Evolutionary conservation across 352 stramenopile genomes (phyloP).

Genomic region (Phytopythium cucurbitacearum): DNA sequence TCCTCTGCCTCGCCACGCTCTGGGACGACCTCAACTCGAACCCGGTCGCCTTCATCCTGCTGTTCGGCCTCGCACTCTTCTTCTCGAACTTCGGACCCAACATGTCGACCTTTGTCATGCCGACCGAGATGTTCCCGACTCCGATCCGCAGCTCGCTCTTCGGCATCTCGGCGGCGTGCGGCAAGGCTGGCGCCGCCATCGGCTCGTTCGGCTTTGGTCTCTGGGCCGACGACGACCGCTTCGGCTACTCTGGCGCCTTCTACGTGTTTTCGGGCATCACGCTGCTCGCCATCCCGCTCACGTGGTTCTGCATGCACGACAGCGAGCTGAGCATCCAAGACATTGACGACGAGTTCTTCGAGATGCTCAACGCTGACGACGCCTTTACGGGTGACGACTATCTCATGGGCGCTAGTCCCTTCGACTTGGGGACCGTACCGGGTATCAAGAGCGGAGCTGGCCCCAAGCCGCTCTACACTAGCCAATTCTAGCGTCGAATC

Average conservation of each 20-base stretch:
- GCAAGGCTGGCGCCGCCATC: conserved; percentile 84
- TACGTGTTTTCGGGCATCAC: conserved; percentile 57
- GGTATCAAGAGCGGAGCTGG: no score
- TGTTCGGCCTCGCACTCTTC: conserved; percentile 75
- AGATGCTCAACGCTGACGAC: conserved; percentile 3
- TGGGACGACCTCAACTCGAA: conserved; percentile 52
- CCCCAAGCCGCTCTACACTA: no score
- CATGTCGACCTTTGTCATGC: conserved; percentile 87
- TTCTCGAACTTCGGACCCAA: conserved; percentile 88
- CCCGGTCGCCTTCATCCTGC: conserved; percentile 57
- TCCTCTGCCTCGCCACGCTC: conserved; percentile 54
- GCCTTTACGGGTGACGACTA: background rate
- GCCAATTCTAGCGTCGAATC: no score
- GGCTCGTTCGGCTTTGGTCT: conserved; percentile 64
- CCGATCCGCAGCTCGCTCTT: conserved; percentile 85
- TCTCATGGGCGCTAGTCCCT: background rate
- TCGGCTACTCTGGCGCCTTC: conserved; percentile 53
- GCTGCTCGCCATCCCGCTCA: conserved; percentile 35
- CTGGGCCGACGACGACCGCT: conserved; percentile 54
- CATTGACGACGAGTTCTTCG: conserved; percentile 21
- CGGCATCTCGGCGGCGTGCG: conserved; percentile 81
- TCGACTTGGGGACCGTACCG: background rate
- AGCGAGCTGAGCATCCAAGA: conserved; percentile 13
- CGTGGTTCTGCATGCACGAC: conserved; percentile 17
- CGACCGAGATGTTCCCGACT: conserved; percentile 83